These are phyloP conservation scores for Sarocladium oryzae DNA, from an alignment of 2,329 filamentous ascomycete genomes.

Conservation along the genomic window DNA sequence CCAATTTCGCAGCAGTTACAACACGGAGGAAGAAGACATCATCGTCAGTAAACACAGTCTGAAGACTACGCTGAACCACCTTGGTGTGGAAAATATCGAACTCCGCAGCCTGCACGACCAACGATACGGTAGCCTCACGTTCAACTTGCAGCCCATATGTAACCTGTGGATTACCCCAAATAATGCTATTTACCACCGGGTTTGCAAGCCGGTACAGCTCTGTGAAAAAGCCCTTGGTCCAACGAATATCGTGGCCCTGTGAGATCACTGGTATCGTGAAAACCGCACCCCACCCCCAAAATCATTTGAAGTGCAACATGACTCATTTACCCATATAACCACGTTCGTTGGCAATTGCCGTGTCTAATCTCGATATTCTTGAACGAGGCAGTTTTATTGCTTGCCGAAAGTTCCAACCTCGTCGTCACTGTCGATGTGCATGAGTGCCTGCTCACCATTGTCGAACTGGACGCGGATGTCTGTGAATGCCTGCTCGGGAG, in stretches of 20 bases:
- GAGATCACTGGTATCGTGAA: constrained; percentile 7
- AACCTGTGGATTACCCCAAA: too few species aligned
- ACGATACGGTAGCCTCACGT: background rate
- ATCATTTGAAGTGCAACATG: background rate
- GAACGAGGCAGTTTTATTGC: background rate
- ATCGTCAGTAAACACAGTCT: too few species aligned
- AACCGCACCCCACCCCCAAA: background rate
- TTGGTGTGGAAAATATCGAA: too few species aligned
- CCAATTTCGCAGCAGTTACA: too few species aligned
- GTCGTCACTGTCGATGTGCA: constrained; percentile 68
- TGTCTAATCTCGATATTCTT: too few species aligned
- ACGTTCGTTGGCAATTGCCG: background rate
- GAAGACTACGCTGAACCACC: too few species aligned
- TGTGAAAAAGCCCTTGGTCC: background rate
- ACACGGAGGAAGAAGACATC: too few species aligned
- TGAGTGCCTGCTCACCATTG: constrained; percentile 38
- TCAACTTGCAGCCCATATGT: too few species aligned
- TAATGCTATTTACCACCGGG: background rate
- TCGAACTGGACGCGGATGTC: constrained; percentile 49
- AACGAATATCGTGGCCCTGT: constrained; percentile 6
- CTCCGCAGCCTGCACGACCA: too few species aligned
- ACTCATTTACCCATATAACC: background rate
- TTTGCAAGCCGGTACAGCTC: background rate
- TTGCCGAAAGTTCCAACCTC: constrained; percentile 43
- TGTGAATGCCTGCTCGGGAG: constrained; percentile 62